A percentile compares a stretch with the other conserved stretches of the same genome.
These are phyloP conservation scores for Willaertia magna DNA, from an alignment of 208 protist genomes.

Conservation along the genomic window DNA sequence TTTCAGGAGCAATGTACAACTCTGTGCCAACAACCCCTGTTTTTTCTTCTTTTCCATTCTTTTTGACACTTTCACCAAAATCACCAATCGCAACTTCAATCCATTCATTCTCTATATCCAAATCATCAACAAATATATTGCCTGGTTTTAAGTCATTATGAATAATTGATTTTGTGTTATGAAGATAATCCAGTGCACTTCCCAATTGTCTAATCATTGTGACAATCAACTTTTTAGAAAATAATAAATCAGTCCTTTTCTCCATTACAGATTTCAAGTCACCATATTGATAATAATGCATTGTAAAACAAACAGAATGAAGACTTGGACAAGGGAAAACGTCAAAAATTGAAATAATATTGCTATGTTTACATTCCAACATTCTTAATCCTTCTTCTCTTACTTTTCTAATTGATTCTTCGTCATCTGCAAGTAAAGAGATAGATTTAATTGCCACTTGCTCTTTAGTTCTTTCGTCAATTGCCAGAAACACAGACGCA, in stretches of 20 bases:
- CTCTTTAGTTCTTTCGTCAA: background rate
- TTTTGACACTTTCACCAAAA: background rate
- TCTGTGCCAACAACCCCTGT: background rate
- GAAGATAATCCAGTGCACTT: background rate
- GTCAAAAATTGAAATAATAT: background rate
- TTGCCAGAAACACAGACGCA: background rate
- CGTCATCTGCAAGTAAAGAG: background rate
- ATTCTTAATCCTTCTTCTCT: background rate
- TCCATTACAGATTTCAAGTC: background rate
- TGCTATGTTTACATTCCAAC: background rate
- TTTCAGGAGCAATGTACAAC: background rate
- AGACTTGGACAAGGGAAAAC: background rate
- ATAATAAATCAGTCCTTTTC: background rate
- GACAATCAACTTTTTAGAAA: background rate
- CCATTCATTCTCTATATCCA: background rate
- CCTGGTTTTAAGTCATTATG: background rate
- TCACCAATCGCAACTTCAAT: background rate
- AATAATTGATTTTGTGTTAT: background rate
- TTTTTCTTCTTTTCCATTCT: background rate
- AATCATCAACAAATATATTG: background rate
- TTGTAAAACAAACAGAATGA: background rate
- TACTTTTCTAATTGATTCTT: background rate
- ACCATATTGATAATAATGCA: background rate
- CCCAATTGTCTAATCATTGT: background rate
- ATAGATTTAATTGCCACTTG: background rate